phyloP scores from a whole-genome alignment of 495 filamentous ascomycete species.

The Apodospora peruviana region DNA sequence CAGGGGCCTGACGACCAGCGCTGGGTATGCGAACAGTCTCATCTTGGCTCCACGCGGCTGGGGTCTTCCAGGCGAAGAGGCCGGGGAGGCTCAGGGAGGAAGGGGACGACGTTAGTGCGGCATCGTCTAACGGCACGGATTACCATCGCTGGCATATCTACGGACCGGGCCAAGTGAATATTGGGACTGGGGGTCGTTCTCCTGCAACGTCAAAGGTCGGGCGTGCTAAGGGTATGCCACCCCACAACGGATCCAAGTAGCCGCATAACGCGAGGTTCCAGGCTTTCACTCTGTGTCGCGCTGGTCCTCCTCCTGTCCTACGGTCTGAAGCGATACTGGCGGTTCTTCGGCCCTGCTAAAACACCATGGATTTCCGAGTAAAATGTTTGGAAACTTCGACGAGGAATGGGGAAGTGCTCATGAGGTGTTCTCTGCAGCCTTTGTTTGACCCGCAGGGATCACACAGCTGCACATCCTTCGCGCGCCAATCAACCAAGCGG shows the following conservation, averaged over 20 bases:
- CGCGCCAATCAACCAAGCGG: slow-evolving; percentile 18
- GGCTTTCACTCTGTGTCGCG: slow-evolving; percentile 1
- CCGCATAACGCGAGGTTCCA: slow-evolving; percentile 16
- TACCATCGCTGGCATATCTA: slow-evolving; percentile 16
- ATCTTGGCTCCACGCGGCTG: slow-evolving; percentile 23
- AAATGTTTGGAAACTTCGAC: slow-evolving; percentile 20
- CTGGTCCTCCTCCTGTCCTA: no score
- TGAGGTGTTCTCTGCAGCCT: slow-evolving; percentile 8
- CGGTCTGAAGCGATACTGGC: background rate
- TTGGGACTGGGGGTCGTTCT: background rate
- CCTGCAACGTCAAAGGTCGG: background rate
- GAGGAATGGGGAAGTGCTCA: slow-evolving; percentile 9
- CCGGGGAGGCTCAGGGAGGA: slow-evolving; percentile 18
- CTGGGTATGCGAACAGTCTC: no score
- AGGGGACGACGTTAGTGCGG: slow-evolving; percentile 19
- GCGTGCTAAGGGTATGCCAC: background rate
- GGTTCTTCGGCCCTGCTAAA: slow-evolving; percentile 1
- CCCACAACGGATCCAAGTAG: slow-evolving; percentile 5
- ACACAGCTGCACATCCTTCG: slow-evolving; percentile 11
- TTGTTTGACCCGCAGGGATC: slow-evolving; percentile 21
- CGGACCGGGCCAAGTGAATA: slow-evolving; percentile 4
- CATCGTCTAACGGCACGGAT: slow-evolving; percentile 18
- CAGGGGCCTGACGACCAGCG: no score
- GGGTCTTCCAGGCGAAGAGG: slow-evolving; percentile 22
- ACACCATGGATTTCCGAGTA: background rate